Conservation (phyloP, 768 basidiomycete genomes). For the Lentinula edodes region DNA sequence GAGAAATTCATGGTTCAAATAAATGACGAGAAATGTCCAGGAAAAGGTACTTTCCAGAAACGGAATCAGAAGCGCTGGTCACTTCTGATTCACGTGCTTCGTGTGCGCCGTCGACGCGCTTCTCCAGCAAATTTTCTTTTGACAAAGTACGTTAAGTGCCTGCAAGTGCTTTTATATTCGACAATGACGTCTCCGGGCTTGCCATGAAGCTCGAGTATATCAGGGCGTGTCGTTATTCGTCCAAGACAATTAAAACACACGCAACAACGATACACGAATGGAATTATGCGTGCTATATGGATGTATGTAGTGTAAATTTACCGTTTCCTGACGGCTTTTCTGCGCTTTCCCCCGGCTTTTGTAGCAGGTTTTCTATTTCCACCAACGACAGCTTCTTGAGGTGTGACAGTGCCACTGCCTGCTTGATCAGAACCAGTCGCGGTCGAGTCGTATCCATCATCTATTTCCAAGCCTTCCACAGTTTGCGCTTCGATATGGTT, state of each 20-base stretch:
- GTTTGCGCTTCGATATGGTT: not conserved
- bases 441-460: constrained; percentile 36
- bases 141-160: too few species aligned
- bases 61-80: not conserved
- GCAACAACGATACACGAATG: not conserved
- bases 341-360: constrained; percentile 61
- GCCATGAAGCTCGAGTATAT: too few species aligned
- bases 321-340: constrained; percentile 51
- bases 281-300: not conserved
- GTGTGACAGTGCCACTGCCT: constrained; percentile 34
- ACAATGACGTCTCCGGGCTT: too few species aligned
- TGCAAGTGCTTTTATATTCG: too few species aligned
- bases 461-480: not conserved
- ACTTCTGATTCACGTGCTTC: not conserved
- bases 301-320: constrained; percentile 14
- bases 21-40: not conserved
- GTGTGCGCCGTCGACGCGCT: too few species aligned
- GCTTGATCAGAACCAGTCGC: constrained; percentile 39
- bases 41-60: not conserved
- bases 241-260: too few species aligned
- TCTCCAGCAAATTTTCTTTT: too few species aligned
- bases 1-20: not conserved
- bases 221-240: too few species aligned
- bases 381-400: constrained; percentile 26
- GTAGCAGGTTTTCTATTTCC: constrained; percentile 31